Evolutionary conservation across 768 basidiomycete species (phyloP).

Genomic region (Naganishia vaughanmartiniae): DNA sequence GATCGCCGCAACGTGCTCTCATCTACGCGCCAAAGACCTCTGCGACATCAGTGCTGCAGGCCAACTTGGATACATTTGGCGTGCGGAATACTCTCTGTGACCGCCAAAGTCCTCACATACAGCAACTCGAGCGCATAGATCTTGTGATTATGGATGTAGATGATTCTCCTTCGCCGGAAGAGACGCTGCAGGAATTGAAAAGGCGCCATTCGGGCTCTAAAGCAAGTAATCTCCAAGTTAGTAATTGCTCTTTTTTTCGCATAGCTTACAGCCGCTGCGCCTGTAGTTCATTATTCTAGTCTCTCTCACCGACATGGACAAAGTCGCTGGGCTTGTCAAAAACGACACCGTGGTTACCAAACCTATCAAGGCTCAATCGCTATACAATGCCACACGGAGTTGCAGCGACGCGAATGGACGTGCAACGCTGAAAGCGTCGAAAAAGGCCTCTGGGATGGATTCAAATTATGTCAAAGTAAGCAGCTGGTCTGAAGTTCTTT

Average conservation of each 20-base stretch:
- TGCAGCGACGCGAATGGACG: constrained; percentile 23
- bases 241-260: no score
- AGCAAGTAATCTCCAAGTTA: not conserved
- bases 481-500: not conserved
- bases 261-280: not conserved
- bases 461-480: constrained; percentile 14
- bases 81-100: not conserved
- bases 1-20: not conserved
- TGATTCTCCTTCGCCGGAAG: not conserved
- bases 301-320: constrained; percentile 33
- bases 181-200: no score
- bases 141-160: constrained; percentile 1
- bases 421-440: not conserved
- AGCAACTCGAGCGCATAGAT: not conserved
- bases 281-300: constrained; percentile 38
- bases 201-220: not conserved
- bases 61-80: constrained; percentile 5
- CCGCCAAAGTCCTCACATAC: no score
- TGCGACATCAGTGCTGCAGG: constrained; percentile 2
- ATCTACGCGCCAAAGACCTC: not conserved
- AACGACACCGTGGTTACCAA: constrained; percentile 38
- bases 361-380: constrained; percentile 41
- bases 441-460: constrained; percentile 19
- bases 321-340: constrained; percentile 35
- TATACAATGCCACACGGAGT: constrained; percentile 31